Base-by-base conservation (phyloP, 768 basidiomycete species). In the Agrocybe pediades region DNA sequence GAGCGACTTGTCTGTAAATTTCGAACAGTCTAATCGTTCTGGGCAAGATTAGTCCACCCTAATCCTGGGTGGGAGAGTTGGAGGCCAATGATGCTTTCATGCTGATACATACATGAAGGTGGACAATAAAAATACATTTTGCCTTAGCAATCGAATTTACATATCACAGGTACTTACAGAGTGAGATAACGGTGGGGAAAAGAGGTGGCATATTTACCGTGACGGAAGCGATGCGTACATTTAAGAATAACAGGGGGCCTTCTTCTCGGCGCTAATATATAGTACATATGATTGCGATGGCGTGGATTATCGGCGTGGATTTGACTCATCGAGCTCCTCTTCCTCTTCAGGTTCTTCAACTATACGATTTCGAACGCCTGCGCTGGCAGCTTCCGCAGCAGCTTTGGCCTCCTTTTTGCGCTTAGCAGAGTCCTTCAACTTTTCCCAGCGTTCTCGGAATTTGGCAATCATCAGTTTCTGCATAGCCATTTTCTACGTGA, bases 401-500 rank as follows among this genome's bases (percentile, higher is more conserved):
- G 77, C 81, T 49, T 83, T 84, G 13, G 85, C 86, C 63, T 90
- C 88, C 67, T 92, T 90, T 73, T 93, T 92, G 55, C 88, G 84
- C 69, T 86, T 91, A 7, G 90, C 88, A 23, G 88, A 88, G 63
- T 94, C 92, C 66, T 94, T 94, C 52, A 94, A 74, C 68, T 91
- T 92, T 66, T 90, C 89, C 92, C 92, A 94, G 36, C 90, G 80
- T 70, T 93, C 92, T 23, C 88, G 83, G 70, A 90, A 93, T 62
- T 88, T 87, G 19, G 78, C 75, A 58, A 92, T 91, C 82, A 91
- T 88, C 9, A 83, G 75, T 84, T 87, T 90, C 92, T 93, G 70
- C 62, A 54, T 16, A 56, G 30, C 51, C 62, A 58, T 43, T 51
- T 27, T 40, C 29, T 21, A 39, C 27, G 21, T 33, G 21, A 36